phyloP scores from a whole-genome alignment of 331 rosid species.

The Quercus phellos region DNA sequence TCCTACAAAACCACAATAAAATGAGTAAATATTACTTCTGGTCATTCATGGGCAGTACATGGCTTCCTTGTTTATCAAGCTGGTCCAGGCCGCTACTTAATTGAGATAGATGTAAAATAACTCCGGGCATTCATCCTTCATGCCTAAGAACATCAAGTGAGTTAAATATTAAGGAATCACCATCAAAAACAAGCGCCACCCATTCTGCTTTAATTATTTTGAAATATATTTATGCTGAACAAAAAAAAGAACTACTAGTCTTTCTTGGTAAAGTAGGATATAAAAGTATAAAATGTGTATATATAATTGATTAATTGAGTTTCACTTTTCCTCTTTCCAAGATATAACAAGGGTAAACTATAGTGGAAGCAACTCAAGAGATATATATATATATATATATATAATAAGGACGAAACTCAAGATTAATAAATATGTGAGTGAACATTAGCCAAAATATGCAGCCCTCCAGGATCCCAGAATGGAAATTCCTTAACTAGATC shows the following conservation, averaged over 20 bases:
- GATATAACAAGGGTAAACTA: neutral
- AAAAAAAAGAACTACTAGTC: no score
- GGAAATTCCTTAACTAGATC: conserved; percentile 1
- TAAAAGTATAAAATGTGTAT: neutral
- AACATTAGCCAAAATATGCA: conserved; percentile 9
- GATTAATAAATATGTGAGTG: neutral
- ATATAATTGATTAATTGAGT: neutral
- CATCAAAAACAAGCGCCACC: neutral
- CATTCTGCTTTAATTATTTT: neutral
- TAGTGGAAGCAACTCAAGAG: neutral
- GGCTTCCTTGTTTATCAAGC: neutral
- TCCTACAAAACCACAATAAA: conserved; percentile 43
- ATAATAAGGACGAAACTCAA: no score
- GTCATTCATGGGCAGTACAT: neutral
- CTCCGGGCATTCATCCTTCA: neutral
- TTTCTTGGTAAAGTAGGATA: neutral
- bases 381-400: no score
- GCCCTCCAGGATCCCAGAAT: neutral
- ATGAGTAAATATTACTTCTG: conserved; percentile 16
- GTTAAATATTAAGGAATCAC: neutral
- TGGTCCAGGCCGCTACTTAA: neutral
- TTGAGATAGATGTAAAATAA: neutral
- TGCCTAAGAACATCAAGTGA: neutral
- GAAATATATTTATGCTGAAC: no score
- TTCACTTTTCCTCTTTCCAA: neutral